phyloP scores from a whole-genome alignment of 2,329 filamentous ascomycete genomes.

The Hymenoscyphus fructigenus region DNA sequence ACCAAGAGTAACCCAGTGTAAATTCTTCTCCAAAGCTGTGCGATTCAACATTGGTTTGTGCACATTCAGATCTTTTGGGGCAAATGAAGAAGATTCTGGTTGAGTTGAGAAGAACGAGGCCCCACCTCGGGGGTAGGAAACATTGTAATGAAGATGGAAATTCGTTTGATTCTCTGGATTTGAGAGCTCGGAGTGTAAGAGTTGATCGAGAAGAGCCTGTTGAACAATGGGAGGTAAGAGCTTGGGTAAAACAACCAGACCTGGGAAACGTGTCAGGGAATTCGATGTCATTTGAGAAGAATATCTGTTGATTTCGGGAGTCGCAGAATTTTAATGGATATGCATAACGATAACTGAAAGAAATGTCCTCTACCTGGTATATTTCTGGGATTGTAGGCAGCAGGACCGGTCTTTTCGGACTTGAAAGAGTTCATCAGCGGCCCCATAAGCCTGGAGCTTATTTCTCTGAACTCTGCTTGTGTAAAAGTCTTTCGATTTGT shows the following conservation, averaged over 20 bases:
- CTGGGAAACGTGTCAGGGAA: conserved; percentile 46
- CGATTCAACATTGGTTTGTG: conserved; percentile 72
- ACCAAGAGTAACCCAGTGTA: conserved; percentile 92
- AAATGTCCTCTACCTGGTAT: conserved; percentile 58
- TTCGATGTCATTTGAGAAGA: not conserved
- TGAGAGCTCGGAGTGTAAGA: conserved; percentile 77
- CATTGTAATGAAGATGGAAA: conserved; percentile 76
- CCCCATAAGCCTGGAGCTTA: not conserved
- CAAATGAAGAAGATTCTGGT: conserved; percentile 54
- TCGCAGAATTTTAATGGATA: not conserved
- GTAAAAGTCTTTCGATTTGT: not conserved
- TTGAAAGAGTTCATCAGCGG: not conserved
- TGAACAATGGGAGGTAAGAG: conserved; percentile 72
- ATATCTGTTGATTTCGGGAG: not conserved
- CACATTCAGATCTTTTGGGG: conserved; percentile 68
- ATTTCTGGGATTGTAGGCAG: conserved; percentile 61
- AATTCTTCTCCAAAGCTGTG: conserved; percentile 72
- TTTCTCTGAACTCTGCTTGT: not conserved
- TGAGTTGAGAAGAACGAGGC: conserved; percentile 55
- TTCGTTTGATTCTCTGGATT: conserved; percentile 80
- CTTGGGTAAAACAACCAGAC: conserved; percentile 74
- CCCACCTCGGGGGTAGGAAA: conserved; percentile 56
- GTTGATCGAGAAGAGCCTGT: conserved; percentile 63
- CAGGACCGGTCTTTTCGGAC: not conserved
- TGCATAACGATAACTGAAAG: not conserved